These are phyloP conservation scores for Pyrenochaeta sp. DNA, from an alignment of 2,329 filamentous ascomycete species.

Conservation along the genomic window DNA sequence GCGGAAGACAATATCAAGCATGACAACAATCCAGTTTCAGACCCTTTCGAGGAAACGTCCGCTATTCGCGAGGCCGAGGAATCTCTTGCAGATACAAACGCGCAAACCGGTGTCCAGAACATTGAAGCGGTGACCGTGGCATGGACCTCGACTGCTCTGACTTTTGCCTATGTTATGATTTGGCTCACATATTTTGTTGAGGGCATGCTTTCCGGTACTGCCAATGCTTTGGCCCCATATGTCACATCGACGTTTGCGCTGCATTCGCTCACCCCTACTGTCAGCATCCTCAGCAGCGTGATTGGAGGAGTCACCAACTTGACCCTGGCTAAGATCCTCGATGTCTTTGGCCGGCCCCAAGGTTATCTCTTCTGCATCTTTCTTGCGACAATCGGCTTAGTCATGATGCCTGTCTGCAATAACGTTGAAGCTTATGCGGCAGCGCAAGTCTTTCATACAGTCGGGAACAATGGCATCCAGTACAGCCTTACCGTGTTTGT, in stretches of 20 bases:
- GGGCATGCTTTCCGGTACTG: constrained; percentile 50
- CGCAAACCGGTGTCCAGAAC: constrained; percentile 7
- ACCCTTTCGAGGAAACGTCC: background rate
- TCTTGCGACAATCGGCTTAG: constrained; percentile 50
- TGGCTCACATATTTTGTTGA: constrained; percentile 52
- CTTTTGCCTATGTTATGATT: constrained; percentile 7
- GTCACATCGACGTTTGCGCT: constrained; percentile 47
- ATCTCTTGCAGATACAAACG: background rate
- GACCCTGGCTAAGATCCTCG: constrained; percentile 48
- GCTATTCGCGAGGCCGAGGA: no score
- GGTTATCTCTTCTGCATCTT: constrained; percentile 38
- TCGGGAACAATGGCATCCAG: constrained; percentile 64
- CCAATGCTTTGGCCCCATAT: constrained; percentile 44
- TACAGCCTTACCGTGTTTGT: constrained; percentile 63
- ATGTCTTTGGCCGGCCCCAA: constrained; percentile 49
- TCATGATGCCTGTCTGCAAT: constrained; percentile 70
- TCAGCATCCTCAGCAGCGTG: constrained; percentile 39
- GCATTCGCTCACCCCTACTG: constrained; percentile 44
- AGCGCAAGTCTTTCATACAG: constrained; percentile 69
- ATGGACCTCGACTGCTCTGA: constrained; percentile 8
- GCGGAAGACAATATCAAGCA: no score
- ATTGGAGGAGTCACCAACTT: constrained; percentile 46
- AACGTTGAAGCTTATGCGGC: constrained; percentile 68
- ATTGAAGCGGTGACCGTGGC: constrained; percentile 12
- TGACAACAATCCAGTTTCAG: background rate